Conservation (phyloP, 441 rosid genomes). For the Erysimum pusillum region DNA sequence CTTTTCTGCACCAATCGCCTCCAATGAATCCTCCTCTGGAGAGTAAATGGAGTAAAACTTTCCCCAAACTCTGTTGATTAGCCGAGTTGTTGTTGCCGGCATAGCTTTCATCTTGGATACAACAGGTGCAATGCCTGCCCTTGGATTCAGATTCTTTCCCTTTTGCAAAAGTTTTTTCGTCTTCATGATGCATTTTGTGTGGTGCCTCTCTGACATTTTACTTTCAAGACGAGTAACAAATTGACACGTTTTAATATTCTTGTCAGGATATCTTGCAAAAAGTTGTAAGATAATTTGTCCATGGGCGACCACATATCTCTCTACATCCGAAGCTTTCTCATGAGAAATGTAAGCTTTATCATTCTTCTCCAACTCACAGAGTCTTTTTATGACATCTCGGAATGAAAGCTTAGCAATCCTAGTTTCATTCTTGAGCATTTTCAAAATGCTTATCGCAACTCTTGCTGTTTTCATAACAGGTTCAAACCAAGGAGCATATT, state of each 20-base stretch:
- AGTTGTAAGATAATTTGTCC: slow-evolving; percentile 78
- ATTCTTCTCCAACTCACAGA: slow-evolving; percentile 56
- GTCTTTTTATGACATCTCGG: slow-evolving; percentile 57
- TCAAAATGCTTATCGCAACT: slow-evolving; percentile 67
- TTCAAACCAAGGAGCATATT: slow-evolving; percentile 74
- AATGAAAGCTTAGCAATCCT: slow-evolving; percentile 71
- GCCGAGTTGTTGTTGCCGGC: slow-evolving; percentile 83
- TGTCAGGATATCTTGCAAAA: slow-evolving; percentile 70
- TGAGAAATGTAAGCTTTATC: slow-evolving; percentile 68
- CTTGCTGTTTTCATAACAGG: slow-evolving; percentile 74
- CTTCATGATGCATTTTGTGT: slow-evolving; percentile 74
- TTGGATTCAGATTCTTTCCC: slow-evolving; percentile 69
- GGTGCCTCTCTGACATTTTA: slow-evolving; percentile 76
- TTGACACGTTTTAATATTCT: slow-evolving; percentile 62
- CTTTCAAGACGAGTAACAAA: slow-evolving; percentile 65
- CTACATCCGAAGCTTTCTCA: slow-evolving; percentile 53
- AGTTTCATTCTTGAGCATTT: slow-evolving; percentile 65
- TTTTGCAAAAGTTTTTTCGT: slow-evolving; percentile 60
- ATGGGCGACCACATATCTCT: slow-evolving; percentile 76
- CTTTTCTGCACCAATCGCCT: slow-evolving; percentile 58
- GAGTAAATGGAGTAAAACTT: slow-evolving; percentile 72
- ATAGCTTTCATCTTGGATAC: slow-evolving; percentile 70
- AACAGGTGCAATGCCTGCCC: slow-evolving; percentile 61
- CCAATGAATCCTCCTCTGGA: slow-evolving; percentile 65
- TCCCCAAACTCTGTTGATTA: slow-evolving; percentile 86